Conservation (phyloP, 2,329 filamentous ascomycete species). For the Aspergillus latus region DNA sequence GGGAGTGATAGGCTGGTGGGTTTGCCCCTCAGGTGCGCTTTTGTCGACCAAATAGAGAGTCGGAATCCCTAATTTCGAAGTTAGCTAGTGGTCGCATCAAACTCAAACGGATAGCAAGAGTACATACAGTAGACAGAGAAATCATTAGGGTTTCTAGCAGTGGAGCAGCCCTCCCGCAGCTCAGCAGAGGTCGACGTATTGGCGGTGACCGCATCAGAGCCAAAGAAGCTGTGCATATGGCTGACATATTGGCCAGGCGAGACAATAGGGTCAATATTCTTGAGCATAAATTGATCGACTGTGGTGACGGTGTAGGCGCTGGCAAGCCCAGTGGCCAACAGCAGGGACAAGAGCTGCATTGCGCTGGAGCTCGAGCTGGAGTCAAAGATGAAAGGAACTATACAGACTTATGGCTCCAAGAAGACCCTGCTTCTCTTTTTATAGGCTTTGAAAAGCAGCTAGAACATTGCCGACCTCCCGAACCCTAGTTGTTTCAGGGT, state of each 20-base stretch:
- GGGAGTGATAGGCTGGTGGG: slow-evolving; percentile 9
- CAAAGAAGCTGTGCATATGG: slow-evolving; percentile 26
- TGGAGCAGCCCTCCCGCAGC: slow-evolving; percentile 18
- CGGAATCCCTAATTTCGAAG: slow-evolving; percentile 14
- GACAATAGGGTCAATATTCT: slow-evolving; percentile 23
- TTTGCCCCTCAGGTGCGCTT: background rate
- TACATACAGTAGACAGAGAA: slow-evolving; percentile 23
- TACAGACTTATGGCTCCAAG: too few species aligned
- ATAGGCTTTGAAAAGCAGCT: background rate
- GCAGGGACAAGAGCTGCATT: background rate
- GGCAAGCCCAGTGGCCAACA: background rate
- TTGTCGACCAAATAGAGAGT: slow-evolving; percentile 16
- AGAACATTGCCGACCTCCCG: background rate
- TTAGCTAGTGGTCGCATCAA: background rate
- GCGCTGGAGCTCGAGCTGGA: background rate
- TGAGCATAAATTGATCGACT: slow-evolving; percentile 16
- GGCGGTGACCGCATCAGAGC: slow-evolving; percentile 19
- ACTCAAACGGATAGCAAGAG: background rate
- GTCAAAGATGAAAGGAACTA: background rate
- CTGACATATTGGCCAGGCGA: slow-evolving; percentile 18
- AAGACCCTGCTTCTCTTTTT: background rate
- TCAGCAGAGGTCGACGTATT: slow-evolving; percentile 20
- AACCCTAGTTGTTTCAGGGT: background rate
- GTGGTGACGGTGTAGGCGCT: background rate
- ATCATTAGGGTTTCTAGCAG: slow-evolving; percentile 19